Percentiles rank a stretch among this genome's conserved stretches.
phyloP scores from a whole-genome alignment of 306 rosid species.

The Vigna mungo region DNA sequence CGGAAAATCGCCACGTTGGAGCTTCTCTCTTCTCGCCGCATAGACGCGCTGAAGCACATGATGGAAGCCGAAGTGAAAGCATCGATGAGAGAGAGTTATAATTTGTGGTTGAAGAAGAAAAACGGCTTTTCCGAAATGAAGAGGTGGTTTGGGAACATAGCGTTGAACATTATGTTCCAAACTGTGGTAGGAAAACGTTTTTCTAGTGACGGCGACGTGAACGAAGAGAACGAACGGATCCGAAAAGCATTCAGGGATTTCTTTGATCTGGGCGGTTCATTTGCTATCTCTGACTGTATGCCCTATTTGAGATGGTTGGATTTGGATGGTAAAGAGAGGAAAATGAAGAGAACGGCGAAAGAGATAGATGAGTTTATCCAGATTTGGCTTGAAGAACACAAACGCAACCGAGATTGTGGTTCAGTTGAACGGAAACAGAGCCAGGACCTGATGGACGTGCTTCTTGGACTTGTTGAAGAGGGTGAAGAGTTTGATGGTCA shows the following conservation, averaged over 20 bases:
- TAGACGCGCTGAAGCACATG: conserved; percentile 36
- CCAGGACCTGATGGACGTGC: conserved; percentile 47
- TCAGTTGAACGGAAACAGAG: neutral
- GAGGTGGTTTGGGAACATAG: conserved; percentile 48
- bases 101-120: neutral
- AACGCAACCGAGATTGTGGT: neutral
- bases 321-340: conserved; percentile 48
- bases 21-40: conserved; percentile 37
- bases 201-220: neutral
- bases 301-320: conserved; percentile 61
- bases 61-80: conserved; percentile 35
- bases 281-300: conserved; percentile 26
- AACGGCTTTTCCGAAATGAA: conserved; percentile 39
- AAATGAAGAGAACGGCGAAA: conserved; percentile 42
- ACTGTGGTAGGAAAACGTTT: conserved; percentile 45
- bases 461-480: conserved; percentile 23
- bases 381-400: conserved; percentile 47
- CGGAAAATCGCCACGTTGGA: conserved; percentile 47
- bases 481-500: neutral
- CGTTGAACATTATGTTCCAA: conserved; percentile 24
- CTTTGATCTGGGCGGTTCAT: conserved; percentile 23
- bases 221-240: conserved; percentile 26
- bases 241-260: neutral
- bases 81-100: conserved; percentile 33
- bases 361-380: conserved; percentile 35